Base-by-base conservation (phyloP, 108 stramenopile species). In the Pseudonitzschia delicatissima region DNA sequence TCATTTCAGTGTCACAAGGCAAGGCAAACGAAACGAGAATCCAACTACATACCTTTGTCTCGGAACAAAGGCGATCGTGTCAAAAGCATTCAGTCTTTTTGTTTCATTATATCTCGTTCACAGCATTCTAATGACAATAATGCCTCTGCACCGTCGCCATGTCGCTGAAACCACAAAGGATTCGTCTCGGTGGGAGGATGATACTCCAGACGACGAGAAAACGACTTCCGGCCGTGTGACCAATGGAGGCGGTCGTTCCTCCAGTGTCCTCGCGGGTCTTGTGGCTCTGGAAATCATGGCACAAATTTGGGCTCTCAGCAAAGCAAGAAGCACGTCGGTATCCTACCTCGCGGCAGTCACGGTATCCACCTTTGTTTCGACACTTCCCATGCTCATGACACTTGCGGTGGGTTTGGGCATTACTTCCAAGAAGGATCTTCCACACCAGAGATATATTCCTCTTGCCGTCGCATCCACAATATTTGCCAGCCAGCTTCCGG, bases 381-480 rank as follows among this genome's bases (percentile, higher is more conserved):
- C 68, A 7, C 37, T 76, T 33, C 74, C 74, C 3, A 53, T 63
- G 8, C 37, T 76, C 9, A 45, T 76, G 25, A 55, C 48, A 17
- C 37, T 69, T n/a, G 63, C 63, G 26, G 61, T 68, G 4, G 72
- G 72, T 28, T 44, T 73, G 26, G 74, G 67, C 44, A 37, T 62
- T 26, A 63, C 62, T 25, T 27, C 39, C 6, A 39, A 6, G 11
- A 27, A 45, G 37, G 66, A 62, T 44, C 31, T 74, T 13, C 77
- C 77, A 5, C 71, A 77, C 53, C 77, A 77, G 45, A 31, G 67
- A 68, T 72, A 67, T 29, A 77, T 77, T 59, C 69, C 77, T 31
- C 39, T 77, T 13, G 64, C 60, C 2, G 63, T 66, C 2, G 67
- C 67, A 32, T 65, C 66, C 31, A 71, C 77, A 1, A 64, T 77